These are phyloP conservation scores for Manihot esculenta DNA, from an alignment of 441 rosid genomes.

Conservation along the genomic window DNA sequence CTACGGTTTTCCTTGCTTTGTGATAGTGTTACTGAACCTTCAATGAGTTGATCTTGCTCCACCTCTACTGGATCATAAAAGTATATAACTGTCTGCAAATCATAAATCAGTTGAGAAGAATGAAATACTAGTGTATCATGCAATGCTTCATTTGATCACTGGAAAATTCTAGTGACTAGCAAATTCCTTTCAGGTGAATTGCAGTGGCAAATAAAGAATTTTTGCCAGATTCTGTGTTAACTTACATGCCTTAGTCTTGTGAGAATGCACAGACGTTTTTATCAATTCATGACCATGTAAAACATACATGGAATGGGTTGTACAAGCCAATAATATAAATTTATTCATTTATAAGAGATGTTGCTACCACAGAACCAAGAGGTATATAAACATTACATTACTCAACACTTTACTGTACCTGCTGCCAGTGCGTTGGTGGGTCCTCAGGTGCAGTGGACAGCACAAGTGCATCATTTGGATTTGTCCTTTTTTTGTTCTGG, in stretches of 20 bases:
- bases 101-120: not conserved
- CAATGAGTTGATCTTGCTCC: constrained; percentile 89
- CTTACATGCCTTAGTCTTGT: not conserved
- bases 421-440: constrained; percentile 97
- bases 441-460: constrained; percentile 95
- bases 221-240: not conserved
- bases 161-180: not conserved
- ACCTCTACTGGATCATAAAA: constrained; percentile 89
- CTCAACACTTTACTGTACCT: constrained; percentile 40
- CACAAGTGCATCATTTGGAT: constrained; percentile 68
- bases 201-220: not conserved
- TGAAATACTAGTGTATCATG: not conserved
- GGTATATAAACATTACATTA: not conserved
- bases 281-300: not conserved
- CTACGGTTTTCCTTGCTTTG: constrained; percentile 91
- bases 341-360: not conserved
- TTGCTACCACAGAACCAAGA: constrained; percentile 1
- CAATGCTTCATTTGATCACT: not conserved
- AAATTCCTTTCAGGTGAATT: not conserved
- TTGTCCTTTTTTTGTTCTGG: constrained; percentile 63
- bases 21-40: constrained; percentile 76
- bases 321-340: not conserved
- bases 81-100: constrained; percentile 87
- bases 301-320: not conserved
- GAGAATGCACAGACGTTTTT: no score